Base-by-base conservation (phyloP, 306 rosid species). In the Quercus bicolor region DNA sequence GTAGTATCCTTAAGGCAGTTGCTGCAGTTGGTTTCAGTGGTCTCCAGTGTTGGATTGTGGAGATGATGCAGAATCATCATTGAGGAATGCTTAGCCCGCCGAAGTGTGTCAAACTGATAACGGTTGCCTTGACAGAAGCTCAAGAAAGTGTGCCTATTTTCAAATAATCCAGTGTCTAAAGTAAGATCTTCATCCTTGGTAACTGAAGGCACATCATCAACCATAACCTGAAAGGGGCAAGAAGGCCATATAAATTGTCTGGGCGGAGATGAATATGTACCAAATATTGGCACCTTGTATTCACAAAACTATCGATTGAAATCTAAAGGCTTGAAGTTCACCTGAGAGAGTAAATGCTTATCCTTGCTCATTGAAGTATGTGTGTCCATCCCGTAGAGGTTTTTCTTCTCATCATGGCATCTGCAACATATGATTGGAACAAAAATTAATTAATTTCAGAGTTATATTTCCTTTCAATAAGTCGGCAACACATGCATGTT, bases 21-120 rank as follows among this genome's bases (percentile, higher is more conserved):
- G 79, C 81, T 68, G 53, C 93, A 86, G 59, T 4, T 78, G 76
- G 34, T 56, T 75, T 53, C 82, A 48, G 15, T 59, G 71, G 37
- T 37, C 45, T 60, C 4, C 68, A 51, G 14, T 57, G 77, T 28
- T 52, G 78, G 79, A 65, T 20, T 75, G 29, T 4, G 82, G 10
- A 90, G 85, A 79, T 87, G 78, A 66, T 86, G 45, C 29, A 90
- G 79, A 73, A 87, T 84, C 88, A 85, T 90, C 83, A 85, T 85
- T 48, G 94, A 77, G 55, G 97, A 87, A 84, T 88, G 83, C 90
- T 89, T 90, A 21, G 94, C 96, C 70, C 83, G 86, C 26, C 90
- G 88, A 57, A 84, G 90, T 14, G 92, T 82, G 78, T 89, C 93
- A 80, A 87, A 89, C 68, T 90, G 92, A 75, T 83, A 81, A 53